Evolutionary conservation across 1,284 basidiomycete genomes (phyloP).

Genomic region (Moesziomyces antarcticus): DNA sequence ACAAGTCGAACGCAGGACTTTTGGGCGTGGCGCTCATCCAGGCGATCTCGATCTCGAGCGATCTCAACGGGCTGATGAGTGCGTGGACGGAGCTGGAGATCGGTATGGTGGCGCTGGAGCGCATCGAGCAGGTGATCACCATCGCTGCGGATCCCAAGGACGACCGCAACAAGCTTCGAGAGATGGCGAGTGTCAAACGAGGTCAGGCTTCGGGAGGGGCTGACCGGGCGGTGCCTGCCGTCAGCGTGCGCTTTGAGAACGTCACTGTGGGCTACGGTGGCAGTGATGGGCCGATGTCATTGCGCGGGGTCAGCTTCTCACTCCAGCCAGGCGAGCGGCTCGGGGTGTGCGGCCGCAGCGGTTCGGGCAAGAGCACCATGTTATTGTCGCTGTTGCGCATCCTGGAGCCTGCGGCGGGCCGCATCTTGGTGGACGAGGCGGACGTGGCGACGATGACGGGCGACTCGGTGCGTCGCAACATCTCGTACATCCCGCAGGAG

Average conservation of each 20-base stretch:
- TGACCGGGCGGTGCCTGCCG: constrained; percentile 11
- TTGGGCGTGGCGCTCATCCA: constrained; percentile 64
- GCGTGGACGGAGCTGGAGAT: constrained; percentile 66
- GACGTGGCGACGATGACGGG: constrained; percentile 10
- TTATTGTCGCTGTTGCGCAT: constrained; percentile 70
- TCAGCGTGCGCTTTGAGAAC: constrained; percentile 6
- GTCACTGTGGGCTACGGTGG: constrained; percentile 11
- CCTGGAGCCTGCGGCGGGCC: constrained; percentile 78
- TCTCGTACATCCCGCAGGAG: constrained; percentile 55
- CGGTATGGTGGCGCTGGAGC: constrained; percentile 63
- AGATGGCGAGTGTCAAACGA: constrained; percentile 20
- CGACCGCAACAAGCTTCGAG: constrained; percentile 11
- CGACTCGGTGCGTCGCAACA: constrained; percentile 7
- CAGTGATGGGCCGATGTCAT: constrained; percentile 2
- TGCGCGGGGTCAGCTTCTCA: constrained; percentile 6
- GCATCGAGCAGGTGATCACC: constrained; percentile 57
- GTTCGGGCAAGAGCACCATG: constrained; percentile 87
- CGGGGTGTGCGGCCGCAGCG: constrained; percentile 76
- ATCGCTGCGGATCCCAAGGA: constrained; percentile 33
- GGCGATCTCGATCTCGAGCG: constrained; percentile 36
- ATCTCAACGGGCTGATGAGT: constrained; percentile 36
- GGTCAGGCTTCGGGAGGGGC: constrained; percentile 3
- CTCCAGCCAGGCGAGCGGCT: constrained; percentile 1
- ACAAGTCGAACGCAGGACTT: constrained; percentile 28
- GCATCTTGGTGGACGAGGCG: constrained; percentile 80